Conservation (phyloP, 148 eudicot species). For the Rhododendron griersonianum region DNA sequence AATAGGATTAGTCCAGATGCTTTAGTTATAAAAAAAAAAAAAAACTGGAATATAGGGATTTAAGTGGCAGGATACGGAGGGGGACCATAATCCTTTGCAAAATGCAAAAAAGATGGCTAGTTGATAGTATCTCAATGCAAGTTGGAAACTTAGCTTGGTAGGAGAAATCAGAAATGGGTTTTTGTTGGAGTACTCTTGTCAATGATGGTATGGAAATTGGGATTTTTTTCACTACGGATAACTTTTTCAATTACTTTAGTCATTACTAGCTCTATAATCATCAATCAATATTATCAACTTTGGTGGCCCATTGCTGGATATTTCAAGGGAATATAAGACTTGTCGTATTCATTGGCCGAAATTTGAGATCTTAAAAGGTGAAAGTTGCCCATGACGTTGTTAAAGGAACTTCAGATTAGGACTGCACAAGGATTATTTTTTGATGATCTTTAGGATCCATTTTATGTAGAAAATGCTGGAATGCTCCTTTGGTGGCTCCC, state of each 20-base stretch:
- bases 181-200: background rate
- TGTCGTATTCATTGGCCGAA: background rate
- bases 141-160: background rate
- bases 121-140: slow-evolving; percentile 2
- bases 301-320: background rate
- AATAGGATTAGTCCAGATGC: background rate
- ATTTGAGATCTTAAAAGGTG: background rate
- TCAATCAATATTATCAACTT: background rate
- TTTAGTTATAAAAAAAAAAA: too few relatives aligned
- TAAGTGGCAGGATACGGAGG: background rate
- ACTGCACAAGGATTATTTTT: background rate
- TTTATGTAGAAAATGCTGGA: background rate
- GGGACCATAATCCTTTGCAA: background rate
- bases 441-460: background rate
- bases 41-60: background rate
- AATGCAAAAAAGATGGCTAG: background rate
- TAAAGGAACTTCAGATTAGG: background rate
- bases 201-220: background rate
- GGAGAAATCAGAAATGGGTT: background rate
- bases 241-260: slow-evolving; percentile 4
- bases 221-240: background rate
- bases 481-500: background rate
- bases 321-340: background rate
- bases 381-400: background rate
- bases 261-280: background rate